Percentiles rank a stretch among this genome's conserved stretches.
These are phyloP conservation scores for Dioszegia aurantiaca DNA, from an alignment of 768 basidiomycete genomes.

Conservation along the genomic window DNA sequence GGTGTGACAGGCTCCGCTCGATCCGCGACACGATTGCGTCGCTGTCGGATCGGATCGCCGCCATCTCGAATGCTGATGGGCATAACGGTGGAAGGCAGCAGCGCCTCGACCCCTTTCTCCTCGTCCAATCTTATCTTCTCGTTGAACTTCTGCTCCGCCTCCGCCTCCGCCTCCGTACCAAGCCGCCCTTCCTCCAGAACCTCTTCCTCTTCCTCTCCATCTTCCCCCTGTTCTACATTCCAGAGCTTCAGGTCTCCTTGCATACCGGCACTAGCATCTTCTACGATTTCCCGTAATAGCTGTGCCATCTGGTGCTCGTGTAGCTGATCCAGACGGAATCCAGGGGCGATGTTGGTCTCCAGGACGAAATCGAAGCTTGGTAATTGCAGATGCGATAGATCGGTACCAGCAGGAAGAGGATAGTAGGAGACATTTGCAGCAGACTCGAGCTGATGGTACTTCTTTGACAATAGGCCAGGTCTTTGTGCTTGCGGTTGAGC, in stretches of 20 bases:
- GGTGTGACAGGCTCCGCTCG: no score
- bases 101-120: no score
- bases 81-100: no score
- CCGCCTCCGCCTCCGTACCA: no score
- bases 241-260: not conserved
- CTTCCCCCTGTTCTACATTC: not conserved
- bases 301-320: not conserved
- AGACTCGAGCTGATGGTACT: no score
- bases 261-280: constrained; percentile 3
- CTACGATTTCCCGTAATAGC: not conserved
- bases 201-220: not conserved
- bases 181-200: not conserved
- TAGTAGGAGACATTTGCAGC: not conserved
- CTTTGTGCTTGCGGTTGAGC: no score
- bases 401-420: not conserved
- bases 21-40: no score
- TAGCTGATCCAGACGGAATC: not conserved
- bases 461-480: no score
- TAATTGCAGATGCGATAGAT: not conserved
- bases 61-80: no score
- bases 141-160: no score
- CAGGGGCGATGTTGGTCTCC: not conserved
- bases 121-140: no score
- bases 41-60: no score
- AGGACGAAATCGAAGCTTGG: not conserved